Evolutionary conservation across 306 rosid genomes (phyloP).

Genomic region (Erythrophleum fordii): DNA sequence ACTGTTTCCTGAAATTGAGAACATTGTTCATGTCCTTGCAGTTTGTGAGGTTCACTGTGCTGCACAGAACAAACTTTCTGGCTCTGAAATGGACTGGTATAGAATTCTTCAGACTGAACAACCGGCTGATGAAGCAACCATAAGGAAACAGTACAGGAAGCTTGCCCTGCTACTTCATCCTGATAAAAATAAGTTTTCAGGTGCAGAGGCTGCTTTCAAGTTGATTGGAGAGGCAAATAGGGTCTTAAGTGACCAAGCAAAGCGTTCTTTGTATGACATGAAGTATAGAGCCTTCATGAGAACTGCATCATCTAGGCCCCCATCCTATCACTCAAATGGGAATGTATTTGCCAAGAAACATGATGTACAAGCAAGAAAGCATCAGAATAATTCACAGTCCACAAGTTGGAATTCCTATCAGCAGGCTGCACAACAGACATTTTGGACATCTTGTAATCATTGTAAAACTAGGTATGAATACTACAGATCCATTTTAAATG

Average conservation of each 20-base stretch:
- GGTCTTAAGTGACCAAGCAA: conserved; percentile 62
- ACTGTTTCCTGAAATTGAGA: conserved; percentile 73
- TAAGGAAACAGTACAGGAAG: conserved; percentile 82
- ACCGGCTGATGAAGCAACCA: conserved; percentile 56
- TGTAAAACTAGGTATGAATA: conserved; percentile 66
- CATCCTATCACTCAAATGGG: conserved; percentile 48
- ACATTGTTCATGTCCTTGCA: conserved; percentile 64
- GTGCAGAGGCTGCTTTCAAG: conserved; percentile 98
- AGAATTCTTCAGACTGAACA: conserved; percentile 66
- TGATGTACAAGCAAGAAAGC: conserved; percentile 36
- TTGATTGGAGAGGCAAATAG: conserved; percentile 84
- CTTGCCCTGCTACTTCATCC: conserved; percentile 90
- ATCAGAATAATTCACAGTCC: conserved; percentile 47
- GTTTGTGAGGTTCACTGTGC: conserved; percentile 90
- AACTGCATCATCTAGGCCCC: conserved; percentile 41
- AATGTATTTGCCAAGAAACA: conserved; percentile 33
- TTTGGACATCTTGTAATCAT: conserved; percentile 75
- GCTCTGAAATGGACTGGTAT: conserved; percentile 84
- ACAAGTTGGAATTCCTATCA: conserved; percentile 38
- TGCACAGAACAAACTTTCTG: conserved; percentile 60
- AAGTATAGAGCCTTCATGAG: conserved; percentile 42
- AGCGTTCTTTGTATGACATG: conserved; percentile 55
- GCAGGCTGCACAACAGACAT: conserved; percentile 48
- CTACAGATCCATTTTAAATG: conserved; percentile 45
- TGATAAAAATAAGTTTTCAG: conserved; percentile 83